A percentile compares a stretch with the other conserved stretches of the same genome.
phyloP scores from a whole-genome alignment of 78 protist genomes.

The Tieghemostelium lacteum region DNA sequence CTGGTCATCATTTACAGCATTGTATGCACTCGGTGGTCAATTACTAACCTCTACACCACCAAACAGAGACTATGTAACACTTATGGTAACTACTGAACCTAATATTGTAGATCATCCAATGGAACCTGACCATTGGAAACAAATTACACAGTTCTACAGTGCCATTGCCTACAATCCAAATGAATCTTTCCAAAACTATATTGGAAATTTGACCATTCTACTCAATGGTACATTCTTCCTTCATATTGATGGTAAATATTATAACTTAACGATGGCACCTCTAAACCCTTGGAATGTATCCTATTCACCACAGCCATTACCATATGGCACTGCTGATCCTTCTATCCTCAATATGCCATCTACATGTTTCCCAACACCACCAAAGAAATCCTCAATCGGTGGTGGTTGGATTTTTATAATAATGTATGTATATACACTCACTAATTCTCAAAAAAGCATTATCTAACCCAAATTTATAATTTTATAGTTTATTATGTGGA shows the following conservation, averaged over 20 bases:
- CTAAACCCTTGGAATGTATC: background rate
- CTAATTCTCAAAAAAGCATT: background rate
- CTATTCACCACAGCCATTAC: conserved; percentile 17
- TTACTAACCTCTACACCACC: background rate
- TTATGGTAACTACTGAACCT: background rate
- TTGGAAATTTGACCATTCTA: background rate
- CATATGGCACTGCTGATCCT: conserved; percentile 11
- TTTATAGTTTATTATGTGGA: conserved; percentile 3
- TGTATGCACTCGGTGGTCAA: conserved; percentile 48
- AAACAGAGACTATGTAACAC: conserved; percentile 33
- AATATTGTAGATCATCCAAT: background rate
- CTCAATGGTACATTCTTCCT: conserved; percentile 36
- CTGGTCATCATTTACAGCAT: conserved; percentile 29
- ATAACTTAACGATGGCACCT: conserved; percentile 25
- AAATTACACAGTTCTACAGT: conserved; percentile 18
- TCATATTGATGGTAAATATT: conserved; percentile 3
- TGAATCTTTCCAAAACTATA: conserved; percentile 3
- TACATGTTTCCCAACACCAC: too few relatives aligned
- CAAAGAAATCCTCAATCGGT: conserved; percentile 17
- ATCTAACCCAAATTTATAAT: background rate
- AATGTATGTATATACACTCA: conserved; percentile 20
- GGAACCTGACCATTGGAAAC: too few relatives aligned
- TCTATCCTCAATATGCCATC: background rate
- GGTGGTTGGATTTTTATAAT: conserved; percentile 78
- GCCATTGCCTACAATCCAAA: background rate